Evolutionary conservation across 148 eudicot genomes (phyloP).

Genomic region (Amaranthus cruentus): DNA sequence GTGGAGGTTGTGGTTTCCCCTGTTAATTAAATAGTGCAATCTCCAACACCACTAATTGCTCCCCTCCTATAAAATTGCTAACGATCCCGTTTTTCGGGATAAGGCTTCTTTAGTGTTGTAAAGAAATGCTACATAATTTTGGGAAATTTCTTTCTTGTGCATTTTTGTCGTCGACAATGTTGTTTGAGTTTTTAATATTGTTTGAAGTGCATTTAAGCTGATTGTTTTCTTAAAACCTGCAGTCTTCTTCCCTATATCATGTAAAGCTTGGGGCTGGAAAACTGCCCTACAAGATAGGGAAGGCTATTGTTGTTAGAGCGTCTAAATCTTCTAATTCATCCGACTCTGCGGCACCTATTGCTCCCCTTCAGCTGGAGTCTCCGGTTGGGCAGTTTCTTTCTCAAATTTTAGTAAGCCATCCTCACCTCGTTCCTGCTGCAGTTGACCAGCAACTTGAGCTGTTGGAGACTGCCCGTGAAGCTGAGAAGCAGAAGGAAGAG

Average conservation of each 20-base stretch:
- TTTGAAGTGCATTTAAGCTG: background rate
- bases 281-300: conserved; percentile 30
- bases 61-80: no score
- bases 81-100: no score
- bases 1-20: no score
- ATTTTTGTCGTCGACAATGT: background rate
- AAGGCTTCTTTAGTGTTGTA: no score
- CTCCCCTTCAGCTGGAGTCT: conserved; percentile 91
- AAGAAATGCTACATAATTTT: no score
- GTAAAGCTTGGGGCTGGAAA: conserved; percentile 34
- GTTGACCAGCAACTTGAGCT: conserved; percentile 95
- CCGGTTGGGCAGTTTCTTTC: conserved; percentile 90
- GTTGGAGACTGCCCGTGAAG: conserved; percentile 71
- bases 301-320: conserved; percentile 44
- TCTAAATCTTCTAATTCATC: conserved; percentile 52
- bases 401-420: conserved; percentile 74
- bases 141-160: background rate
- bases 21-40: no score
- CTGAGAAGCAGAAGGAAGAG: conserved; percentile 66
- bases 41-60: no score
- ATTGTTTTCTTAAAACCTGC: conserved; percentile 17
- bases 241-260: conserved; percentile 32
- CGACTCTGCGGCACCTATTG: conserved; percentile 48
- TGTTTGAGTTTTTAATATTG: no score
- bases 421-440: conserved; percentile 93